Evolutionary conservation across 2,329 filamentous ascomycete genomes (phyloP).

Genomic region (Sporothrix sp.): DNA sequence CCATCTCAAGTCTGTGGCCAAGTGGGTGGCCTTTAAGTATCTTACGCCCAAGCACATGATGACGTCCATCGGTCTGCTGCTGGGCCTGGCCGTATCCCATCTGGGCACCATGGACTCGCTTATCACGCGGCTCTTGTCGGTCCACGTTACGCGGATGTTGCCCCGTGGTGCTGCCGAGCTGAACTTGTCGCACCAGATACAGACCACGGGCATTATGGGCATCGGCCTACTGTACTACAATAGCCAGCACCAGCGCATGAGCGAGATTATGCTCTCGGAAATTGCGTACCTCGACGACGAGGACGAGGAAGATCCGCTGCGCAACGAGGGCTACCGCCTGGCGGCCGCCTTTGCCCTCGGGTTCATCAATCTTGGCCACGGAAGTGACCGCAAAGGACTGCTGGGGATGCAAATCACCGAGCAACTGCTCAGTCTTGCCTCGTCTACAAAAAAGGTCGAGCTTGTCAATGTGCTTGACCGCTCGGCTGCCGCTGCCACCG

Average conservation of each 20-base stretch:
- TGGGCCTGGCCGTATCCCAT: slow-evolving; percentile 88
- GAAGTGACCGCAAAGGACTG: slow-evolving; percentile 74
- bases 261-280: slow-evolving; percentile 96
- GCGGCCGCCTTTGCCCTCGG: slow-evolving; percentile 90
- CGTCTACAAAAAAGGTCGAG: slow-evolving; percentile 82
- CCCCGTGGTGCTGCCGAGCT: slow-evolving; percentile 87
- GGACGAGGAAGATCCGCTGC: slow-evolving; percentile 74
- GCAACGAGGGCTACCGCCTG: slow-evolving; percentile 92
- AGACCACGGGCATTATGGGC: slow-evolving; percentile 94
- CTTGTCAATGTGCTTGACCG: slow-evolving; percentile 88
- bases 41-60: slow-evolving; percentile 98
- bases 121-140: slow-evolving; percentile 84
- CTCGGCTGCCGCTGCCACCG: slow-evolving; percentile 83
- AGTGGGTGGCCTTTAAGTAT: slow-evolving; percentile 99
- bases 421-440: slow-evolving; percentile 73
- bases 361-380: slow-evolving; percentile 89
- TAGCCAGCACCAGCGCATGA: slow-evolving; percentile 96
- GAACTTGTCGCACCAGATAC: slow-evolving; percentile 84
- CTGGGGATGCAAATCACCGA: slow-evolving; percentile 92
- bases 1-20: slow-evolving; percentile 85
- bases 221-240: slow-evolving; percentile 90
- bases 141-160: slow-evolving; percentile 91
- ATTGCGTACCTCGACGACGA: slow-evolving; percentile 78
- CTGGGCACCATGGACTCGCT: slow-evolving; percentile 95
- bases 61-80: slow-evolving; percentile 91